phyloP scores from a whole-genome alignment of 2,329 filamentous ascomycete species.

The Sclerotinia minor region DNA sequence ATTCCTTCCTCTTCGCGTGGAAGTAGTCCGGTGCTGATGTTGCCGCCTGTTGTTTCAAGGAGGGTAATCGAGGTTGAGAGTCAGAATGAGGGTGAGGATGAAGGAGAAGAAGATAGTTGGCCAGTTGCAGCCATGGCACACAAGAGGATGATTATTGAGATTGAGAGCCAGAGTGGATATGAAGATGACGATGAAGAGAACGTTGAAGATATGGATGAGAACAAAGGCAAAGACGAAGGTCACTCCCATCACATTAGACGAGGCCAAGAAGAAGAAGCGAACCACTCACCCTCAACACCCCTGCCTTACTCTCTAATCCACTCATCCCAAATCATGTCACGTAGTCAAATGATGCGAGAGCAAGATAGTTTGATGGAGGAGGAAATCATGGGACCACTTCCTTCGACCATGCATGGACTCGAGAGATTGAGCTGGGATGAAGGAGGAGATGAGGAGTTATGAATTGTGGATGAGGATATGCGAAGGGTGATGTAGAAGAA shows the following conservation, averaged over 20 bases:
- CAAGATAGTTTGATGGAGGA: conserved; percentile 22
- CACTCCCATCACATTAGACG: background rate
- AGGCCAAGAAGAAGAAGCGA: background rate
- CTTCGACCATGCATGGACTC: background rate
- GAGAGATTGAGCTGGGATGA: too few relatives aligned
- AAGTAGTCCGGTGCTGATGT: background rate
- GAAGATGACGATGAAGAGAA: background rate
- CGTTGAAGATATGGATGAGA: background rate
- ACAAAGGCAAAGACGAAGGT: background rate
- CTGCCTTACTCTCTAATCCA: conserved; percentile 11
- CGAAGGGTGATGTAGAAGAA: too few relatives aligned
- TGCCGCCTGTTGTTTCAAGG: background rate
- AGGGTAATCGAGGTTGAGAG: background rate
- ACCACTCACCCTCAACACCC: background rate
- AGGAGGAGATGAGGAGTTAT: too few relatives aligned
- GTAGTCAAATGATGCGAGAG: conserved; percentile 20
- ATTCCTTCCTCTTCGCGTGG: conserved; percentile 24
- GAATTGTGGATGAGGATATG: too few relatives aligned
- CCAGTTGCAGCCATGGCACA: background rate
- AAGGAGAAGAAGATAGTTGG: background rate
- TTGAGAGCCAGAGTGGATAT: background rate
- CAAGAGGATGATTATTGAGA: background rate
- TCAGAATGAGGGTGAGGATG: background rate
- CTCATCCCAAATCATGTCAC: conserved; percentile 16
- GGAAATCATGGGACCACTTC: conserved; percentile 16